These are phyloP conservation scores for Lasiodiplodia gonubiensis DNA, from an alignment of 2,329 filamentous ascomycete genomes.

Conservation along the genomic window DNA sequence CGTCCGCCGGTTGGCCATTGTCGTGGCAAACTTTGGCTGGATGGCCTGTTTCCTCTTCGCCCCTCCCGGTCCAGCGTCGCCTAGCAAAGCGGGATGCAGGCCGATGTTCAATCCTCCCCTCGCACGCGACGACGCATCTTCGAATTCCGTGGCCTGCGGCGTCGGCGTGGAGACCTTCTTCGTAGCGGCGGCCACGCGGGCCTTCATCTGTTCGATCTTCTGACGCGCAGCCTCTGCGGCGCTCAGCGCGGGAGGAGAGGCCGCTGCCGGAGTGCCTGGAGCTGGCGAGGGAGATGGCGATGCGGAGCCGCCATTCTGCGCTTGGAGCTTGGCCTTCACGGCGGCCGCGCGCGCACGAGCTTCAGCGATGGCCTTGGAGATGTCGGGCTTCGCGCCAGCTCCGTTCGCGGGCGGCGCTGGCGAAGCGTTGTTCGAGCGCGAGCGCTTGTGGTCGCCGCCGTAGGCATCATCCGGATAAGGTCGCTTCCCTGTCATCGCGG, in stretches of 20 bases:
- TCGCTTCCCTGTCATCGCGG: conserved; percentile 52
- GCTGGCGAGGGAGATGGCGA: conserved; percentile 30
- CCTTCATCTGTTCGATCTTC: conserved; percentile 78
- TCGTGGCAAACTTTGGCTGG: conserved; percentile 60
- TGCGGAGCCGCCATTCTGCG: conserved; percentile 31
- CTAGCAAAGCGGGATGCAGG: conserved; percentile 74
- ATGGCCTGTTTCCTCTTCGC: conserved; percentile 50
- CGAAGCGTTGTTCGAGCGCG: conserved; percentile 46
- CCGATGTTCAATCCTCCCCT: conserved; percentile 75
- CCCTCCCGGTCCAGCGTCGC: conserved; percentile 46
- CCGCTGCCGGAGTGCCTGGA: conserved; percentile 30
- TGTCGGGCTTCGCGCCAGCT: conserved; percentile 34
- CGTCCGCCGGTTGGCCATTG: conserved; percentile 60
- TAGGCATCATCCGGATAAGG: conserved; percentile 43
- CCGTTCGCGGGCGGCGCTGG: conserved; percentile 38
- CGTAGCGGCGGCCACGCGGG: conserved; percentile 41
- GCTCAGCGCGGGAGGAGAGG: conserved; percentile 9
- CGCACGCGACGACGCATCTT: conserved; percentile 57
- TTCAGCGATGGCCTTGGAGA: conserved; percentile 38
- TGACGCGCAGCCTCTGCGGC: conserved; percentile 40
- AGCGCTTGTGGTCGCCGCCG: conserved; percentile 48
- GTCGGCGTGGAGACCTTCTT: conserved; percentile 49
- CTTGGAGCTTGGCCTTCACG: conserved; percentile 43
- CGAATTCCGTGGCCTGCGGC: conserved; percentile 51
- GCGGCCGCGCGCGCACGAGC: conserved; percentile 35